Conservation (phyloP, 1,284 basidiomycete genomes). For the Rhodofomes roseus region DNA sequence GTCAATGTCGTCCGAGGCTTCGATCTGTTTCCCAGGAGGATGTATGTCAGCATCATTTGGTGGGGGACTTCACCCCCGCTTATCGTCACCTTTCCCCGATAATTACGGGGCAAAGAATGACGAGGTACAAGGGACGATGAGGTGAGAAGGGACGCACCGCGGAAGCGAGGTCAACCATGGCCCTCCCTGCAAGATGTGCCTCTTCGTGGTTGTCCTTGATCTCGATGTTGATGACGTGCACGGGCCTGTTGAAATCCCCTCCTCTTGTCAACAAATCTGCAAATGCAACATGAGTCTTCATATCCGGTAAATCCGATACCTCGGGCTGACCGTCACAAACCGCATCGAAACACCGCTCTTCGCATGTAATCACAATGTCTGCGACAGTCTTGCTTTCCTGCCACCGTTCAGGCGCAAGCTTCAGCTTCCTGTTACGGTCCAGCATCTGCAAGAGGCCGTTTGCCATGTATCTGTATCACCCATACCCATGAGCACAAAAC, state of each 20-base stretch:
- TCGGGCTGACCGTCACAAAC: conserved; percentile 89
- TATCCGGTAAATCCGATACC: conserved; percentile 6
- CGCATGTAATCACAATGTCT: conserved; percentile 98
- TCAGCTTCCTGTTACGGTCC: conserved; percentile 92
- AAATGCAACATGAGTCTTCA: conserved; percentile 7
- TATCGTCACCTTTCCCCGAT: neutral
- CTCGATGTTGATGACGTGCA: conserved; percentile 97
- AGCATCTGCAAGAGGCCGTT: conserved; percentile 98
- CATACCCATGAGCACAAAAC: conserved; percentile 13
- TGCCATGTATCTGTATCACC: conserved; percentile 87
- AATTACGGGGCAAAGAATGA: neutral
- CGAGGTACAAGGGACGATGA: neutral
- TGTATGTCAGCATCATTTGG: neutral
- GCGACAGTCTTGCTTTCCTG: conserved; percentile 86
- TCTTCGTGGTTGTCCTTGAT: conserved; percentile 99
- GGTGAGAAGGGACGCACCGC: conserved; percentile 54
- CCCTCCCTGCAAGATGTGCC: conserved; percentile 91
- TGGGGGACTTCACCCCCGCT: neutral
- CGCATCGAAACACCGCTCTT: conserved; percentile 97
- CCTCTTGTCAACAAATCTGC: conserved; percentile 86
- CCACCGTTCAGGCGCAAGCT: conserved; percentile 94
- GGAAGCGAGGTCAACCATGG: conserved; percentile 90
- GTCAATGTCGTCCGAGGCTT: conserved; percentile 83
- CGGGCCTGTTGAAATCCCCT: conserved; percentile 89
- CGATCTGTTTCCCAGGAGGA: conserved; percentile 58